Evolutionary conservation across 495 filamentous ascomycete species (phyloP), one percentile per base, ranked within the genome.

Genomic region (Neurospora cerealis): DNA sequence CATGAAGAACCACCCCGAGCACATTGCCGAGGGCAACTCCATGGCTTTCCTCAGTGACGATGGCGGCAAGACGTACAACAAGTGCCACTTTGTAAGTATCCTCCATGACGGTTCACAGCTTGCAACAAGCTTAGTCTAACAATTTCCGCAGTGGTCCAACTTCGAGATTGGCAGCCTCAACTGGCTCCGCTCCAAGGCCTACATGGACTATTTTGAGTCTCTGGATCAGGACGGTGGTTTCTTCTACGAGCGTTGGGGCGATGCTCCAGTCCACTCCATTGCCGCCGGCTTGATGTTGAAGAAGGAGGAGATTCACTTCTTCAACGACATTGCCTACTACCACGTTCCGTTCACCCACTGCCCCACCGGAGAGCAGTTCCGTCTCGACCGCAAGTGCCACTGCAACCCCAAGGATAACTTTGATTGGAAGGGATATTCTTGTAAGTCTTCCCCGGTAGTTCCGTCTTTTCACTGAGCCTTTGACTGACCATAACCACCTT

Each of bases 281-380:
- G 96, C 93, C 2, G 96, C 96, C 5, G 89, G 87, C 17, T 81
- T 98, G 4, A 87, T 97, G 81, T 85, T 99, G 74, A 89, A 90
- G 78, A 97, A 97, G 84, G 92, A 96, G 72, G 88, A 99, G 79
- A 91, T 99, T 75, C 95, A 98, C 78, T 99, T 99, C 86, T 99
- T 97, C 86, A 93, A 99, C 79, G 96, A 99, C 78, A 98, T 99
- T 76, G 96, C 92, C 73, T 99, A 99, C 83, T 98, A 94, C 83
- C 96, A 99, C 79, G 92, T 97, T n/a, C 96, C 96, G 8, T 99
- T 99, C 80, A 98, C 95, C 32, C 96, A 99, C 83, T 99, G 96
- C 80, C 96, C 96, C 5, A 96, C 93, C 0, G 91, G 91, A 34
- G 94, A 98, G 82, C 85, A 96, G 82, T 87, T 87, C 40, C 86